Percentiles rank a stretch among this genome's conserved stretches.
phyloP scores from a whole-genome alignment of 129 eudicot genomes.

The Apium graveolens region DNA sequence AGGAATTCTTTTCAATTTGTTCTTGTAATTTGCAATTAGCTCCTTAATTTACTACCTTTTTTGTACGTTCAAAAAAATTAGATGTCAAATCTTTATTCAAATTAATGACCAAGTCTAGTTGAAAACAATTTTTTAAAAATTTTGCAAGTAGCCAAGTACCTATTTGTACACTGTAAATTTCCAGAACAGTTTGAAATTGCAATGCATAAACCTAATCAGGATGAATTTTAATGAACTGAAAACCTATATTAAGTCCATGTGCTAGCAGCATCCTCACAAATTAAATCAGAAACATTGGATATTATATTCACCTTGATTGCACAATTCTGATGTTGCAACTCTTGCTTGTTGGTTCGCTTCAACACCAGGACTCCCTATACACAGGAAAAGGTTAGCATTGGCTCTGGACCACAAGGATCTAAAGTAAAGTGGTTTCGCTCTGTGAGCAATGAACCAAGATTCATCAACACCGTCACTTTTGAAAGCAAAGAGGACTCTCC shows the following conservation, averaged over 20 bases:
- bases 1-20: too few relatives aligned
- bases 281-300: background rate
- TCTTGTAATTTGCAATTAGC: too few relatives aligned
- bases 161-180: too few relatives aligned
- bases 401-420: conserved; percentile 89
- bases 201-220: background rate
- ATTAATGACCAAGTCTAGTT: too few relatives aligned
- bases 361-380: conserved; percentile 54
- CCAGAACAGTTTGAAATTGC: background rate
- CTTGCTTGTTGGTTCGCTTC: conserved; percentile 9
- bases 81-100: too few relatives aligned
- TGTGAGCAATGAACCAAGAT: conserved; percentile 63
- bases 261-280: background rate
- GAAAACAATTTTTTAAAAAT: too few relatives aligned
- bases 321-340: background rate
- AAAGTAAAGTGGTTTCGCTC: conserved; percentile 85
- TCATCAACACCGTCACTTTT: conserved; percentile 75
- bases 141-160: too few relatives aligned
- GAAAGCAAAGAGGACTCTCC: conserved; percentile 76
- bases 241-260: background rate
- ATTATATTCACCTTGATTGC: background rate
- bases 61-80: too few relatives aligned
- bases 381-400: conserved; percentile 70
- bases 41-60: background rate
- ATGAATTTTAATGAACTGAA: too few relatives aligned